Base-by-base conservation (phyloP, 2,329 filamentous ascomycete species). In the Volutella citrinella region DNA sequence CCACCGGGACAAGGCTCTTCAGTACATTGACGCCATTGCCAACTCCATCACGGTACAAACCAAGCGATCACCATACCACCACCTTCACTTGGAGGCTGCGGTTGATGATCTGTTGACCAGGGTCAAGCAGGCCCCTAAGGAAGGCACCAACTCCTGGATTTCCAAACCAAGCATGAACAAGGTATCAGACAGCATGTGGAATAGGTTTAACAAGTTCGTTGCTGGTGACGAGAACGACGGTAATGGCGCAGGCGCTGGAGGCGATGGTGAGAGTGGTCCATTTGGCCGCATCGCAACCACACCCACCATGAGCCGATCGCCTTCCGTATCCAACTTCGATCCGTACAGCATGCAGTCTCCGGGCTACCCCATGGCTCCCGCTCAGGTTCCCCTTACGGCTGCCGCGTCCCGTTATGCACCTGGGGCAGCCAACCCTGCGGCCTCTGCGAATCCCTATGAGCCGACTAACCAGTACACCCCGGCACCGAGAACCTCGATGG, bases 151-250 rank as follows among this genome's bases (percentile, higher is more conserved):
- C 14, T 91, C 89, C 3, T 95, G 91, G 87, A 93, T 98, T 32
- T 84, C 88, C 2, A 95, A 93, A 60, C 89, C 91, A 7, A 96
- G 81, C 60, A 94, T 97, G 77, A 90, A 94, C 61, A 95, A 94
- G 63, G 88, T 97, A 1, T 93, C 90, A 3, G 89, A 85, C 42
- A 88, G 85, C 20, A 80, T 97, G 57, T 90, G 88, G 76, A 89
- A 82, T 45, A 88, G 85, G 39, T 96, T 99, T 65, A 97, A 90
- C 64, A 96, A 89, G 54, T 98, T 98, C 55, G 89, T 98, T 41
- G 82, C 86, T 32, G 94, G 93, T 11, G 91, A 96, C 40, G 91
- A 97, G 34, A 78, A 78, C 32, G 89, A 95, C 38, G 88, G 94
- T 38, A 80, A 77, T 38, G 84, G 88, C 32, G 70, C 72, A 20